phyloP scores from a whole-genome alignment of 768 basidiomycete genomes.

The Cystobasidium onofrii region DNA sequence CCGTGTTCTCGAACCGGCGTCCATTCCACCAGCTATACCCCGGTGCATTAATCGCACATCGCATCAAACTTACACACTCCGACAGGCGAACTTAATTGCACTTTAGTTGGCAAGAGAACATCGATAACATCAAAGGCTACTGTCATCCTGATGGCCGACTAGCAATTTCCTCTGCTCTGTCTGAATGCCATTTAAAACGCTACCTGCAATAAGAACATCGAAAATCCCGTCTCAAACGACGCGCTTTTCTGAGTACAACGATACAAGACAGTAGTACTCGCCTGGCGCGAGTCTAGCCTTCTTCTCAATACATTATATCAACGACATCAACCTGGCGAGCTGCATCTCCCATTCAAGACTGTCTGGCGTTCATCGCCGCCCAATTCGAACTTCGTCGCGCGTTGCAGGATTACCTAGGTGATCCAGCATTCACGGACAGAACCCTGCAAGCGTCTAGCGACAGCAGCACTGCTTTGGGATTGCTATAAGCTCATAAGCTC shows the following conservation, averaged over 20 bases:
- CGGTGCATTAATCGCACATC: not conserved
- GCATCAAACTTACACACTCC: not conserved
- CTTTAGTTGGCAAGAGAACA: no score
- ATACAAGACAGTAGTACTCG: not conserved
- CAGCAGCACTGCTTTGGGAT: no score
- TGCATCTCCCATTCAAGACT: not conserved
- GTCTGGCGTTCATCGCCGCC: not conserved
- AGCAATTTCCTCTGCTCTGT: no score
- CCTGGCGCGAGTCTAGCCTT: not conserved
- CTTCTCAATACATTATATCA: not conserved
- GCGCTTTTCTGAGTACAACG: not conserved
- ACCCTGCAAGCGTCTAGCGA: no score
- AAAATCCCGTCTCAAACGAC: no score
- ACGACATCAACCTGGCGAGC: no score
- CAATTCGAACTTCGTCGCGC: not conserved
- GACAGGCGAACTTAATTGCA: not conserved
- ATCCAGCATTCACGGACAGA: no score
- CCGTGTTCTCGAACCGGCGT: not conserved
- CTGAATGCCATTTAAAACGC: no score
- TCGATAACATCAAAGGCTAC: no score
- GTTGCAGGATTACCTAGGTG: not conserved
- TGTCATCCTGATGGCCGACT: no score
- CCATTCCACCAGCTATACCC: not conserved
- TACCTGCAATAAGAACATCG: not conserved
- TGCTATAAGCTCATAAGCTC: no score